Evolutionary conservation across 1,284 basidiomycete species (phyloP).

Genomic region (Ceratobasidium sp.): DNA sequence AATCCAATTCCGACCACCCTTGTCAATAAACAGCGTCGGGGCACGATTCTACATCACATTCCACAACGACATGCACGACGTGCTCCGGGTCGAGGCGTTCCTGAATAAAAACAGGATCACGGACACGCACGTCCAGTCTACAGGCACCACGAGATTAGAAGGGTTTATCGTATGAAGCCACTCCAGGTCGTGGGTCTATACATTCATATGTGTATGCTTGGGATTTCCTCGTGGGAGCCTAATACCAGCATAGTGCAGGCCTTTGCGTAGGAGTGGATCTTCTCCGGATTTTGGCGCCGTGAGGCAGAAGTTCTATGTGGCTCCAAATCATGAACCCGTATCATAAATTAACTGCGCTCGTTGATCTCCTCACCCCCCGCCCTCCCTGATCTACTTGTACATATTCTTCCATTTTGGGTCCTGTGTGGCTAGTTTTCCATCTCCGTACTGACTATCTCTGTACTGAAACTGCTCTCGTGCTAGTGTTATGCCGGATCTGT

Average conservation of each 20-base stretch:
- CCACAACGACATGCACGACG: constrained; percentile 30
- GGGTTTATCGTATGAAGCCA: constrained; percentile 36
- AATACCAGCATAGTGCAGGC: too few relatives aligned
- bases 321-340: neutral
- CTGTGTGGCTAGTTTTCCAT: neutral
- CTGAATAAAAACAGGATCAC: constrained; percentile 22
- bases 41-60: constrained; percentile 42
- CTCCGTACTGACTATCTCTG: neutral
- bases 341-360: neutral
- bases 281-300: constrained; percentile 1
- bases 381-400: neutral
- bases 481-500: constrained; percentile 31
- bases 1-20: neutral
- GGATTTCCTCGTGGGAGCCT: neutral
- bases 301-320: neutral
- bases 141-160: constrained; percentile 35
- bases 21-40: constrained; percentile 7
- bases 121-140: constrained; percentile 37
- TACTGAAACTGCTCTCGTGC: constrained; percentile 6
- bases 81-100: constrained; percentile 36
- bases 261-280: neutral
- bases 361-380: neutral
- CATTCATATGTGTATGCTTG: neutral
- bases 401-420: neutral
- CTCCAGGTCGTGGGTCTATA: neutral